Percentiles rank a stretch among this genome's conserved stretches.
Evolutionary conservation across 768 basidiomycete species (phyloP).

Genomic region (Lactarius sp.): DNA sequence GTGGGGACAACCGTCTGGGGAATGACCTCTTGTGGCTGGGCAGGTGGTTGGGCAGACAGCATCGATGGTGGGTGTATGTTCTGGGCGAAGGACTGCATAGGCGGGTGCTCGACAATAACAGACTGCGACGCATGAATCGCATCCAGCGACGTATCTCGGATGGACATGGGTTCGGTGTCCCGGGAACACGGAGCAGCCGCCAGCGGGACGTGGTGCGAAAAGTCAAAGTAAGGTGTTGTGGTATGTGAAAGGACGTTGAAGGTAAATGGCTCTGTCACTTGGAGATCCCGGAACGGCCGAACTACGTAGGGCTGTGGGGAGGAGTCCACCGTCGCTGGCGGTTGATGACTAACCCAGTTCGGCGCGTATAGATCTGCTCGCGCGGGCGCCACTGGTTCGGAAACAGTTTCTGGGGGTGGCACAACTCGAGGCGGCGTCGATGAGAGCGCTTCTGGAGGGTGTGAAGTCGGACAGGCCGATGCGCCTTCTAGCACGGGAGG

Average conservation of each 20-base stretch:
- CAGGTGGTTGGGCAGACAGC: too few relatives aligned
- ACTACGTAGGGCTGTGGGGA: background rate
- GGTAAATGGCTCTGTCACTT: background rate
- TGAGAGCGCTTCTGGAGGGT: background rate
- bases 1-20: background rate
- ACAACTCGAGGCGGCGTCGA: background rate
- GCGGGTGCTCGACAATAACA: background rate
- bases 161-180: background rate
- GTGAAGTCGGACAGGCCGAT: background rate
- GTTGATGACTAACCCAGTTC: background rate
- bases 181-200: background rate
- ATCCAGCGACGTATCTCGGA: background rate
- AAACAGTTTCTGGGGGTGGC: background rate
- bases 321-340: background rate
- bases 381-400: background rate
- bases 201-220: background rate
- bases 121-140: background rate
- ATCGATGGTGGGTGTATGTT: background rate
- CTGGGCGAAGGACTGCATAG: background rate
- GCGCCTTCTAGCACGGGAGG: background rate
- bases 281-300: background rate
- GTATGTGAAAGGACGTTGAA: slow-evolving; percentile 1
- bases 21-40: background rate
- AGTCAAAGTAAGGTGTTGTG: background rate
- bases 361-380: background rate